Evolutionary conservation across 495 filamentous ascomycete species (phyloP).

Genomic region (Talaromyces stipitatus): DNA sequence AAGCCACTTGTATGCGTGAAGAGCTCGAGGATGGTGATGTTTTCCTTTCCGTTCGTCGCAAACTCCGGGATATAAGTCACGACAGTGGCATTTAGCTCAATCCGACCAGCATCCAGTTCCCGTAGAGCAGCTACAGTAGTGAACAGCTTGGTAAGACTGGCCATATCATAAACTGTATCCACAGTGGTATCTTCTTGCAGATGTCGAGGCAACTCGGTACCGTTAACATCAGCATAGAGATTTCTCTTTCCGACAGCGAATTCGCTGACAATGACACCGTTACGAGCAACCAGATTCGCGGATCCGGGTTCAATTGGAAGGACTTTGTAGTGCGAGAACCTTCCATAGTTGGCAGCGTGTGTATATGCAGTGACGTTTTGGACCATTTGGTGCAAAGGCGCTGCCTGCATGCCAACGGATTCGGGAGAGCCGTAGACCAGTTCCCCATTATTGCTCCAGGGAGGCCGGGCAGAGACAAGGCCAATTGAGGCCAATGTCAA

Average conservation of each 20-base stretch:
- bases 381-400: slow-evolving; percentile 13
- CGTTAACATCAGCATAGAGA: slow-evolving; percentile 19
- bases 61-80: slow-evolving; percentile 18
- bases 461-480: not conserved
- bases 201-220: slow-evolving; percentile 14
- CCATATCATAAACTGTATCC: slow-evolving; percentile 23
- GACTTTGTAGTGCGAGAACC: slow-evolving; percentile 8
- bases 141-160: slow-evolving; percentile 21
- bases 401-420: slow-evolving; percentile 15
- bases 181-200: slow-evolving; percentile 12
- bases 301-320: slow-evolving; percentile 19
- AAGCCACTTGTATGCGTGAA: slow-evolving; percentile 22
- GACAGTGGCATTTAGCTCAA: slow-evolving; percentile 13
- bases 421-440: slow-evolving; percentile 15
- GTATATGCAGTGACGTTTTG: slow-evolving; percentile 19
- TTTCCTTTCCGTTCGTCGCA: slow-evolving; percentile 17
- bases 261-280: slow-evolving; percentile 17
- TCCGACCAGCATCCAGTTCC: slow-evolving; percentile 14
- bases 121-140: slow-evolving; percentile 16
- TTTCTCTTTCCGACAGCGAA: slow-evolving; percentile 21
- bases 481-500: not conserved
- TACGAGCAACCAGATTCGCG: slow-evolving; percentile 14
- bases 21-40: slow-evolving; percentile 19
- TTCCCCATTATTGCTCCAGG: slow-evolving; percentile 2
- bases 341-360: slow-evolving; percentile 16